Evolutionary conservation across 2,329 filamentous ascomycete genomes (phyloP).

Genomic region (Lojkania enalia): DNA sequence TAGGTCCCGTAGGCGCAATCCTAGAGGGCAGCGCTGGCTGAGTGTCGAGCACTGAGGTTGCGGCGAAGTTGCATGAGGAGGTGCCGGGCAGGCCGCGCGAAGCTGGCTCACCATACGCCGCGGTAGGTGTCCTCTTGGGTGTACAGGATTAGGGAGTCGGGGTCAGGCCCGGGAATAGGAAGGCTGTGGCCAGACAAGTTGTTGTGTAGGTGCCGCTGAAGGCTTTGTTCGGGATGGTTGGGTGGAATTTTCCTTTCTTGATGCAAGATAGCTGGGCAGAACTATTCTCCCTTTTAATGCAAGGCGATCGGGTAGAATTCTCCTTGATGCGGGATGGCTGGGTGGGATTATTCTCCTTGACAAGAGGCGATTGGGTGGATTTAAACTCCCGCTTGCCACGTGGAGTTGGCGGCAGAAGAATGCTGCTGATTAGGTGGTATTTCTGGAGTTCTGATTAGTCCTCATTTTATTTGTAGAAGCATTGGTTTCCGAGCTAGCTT

Average conservation of each 20-base stretch:
- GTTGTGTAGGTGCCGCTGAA: slow-evolving; percentile 54
- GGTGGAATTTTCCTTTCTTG: slow-evolving; percentile 11
- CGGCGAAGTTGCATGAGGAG: slow-evolving; percentile 49
- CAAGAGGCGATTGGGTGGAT: too few relatives aligned
- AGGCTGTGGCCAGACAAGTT: slow-evolving; percentile 16
- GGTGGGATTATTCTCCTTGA: too few relatives aligned
- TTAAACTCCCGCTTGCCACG: too few relatives aligned
- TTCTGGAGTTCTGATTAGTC: too few relatives aligned
- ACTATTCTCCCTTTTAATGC: slow-evolving; percentile 16
- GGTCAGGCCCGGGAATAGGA: slow-evolving; percentile 15
- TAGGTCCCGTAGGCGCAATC: slow-evolving; percentile 39
- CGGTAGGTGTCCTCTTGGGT: slow-evolving; percentile 16
- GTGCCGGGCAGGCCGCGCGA: slow-evolving; percentile 48
- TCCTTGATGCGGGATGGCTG: too few relatives aligned
- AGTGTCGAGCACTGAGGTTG: slow-evolving; percentile 16
- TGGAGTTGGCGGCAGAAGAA: too few relatives aligned
- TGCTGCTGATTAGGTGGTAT: too few relatives aligned
- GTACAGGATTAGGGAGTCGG: slow-evolving; percentile 46
- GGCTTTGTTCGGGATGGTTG: too few relatives aligned
- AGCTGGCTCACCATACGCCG: slow-evolving; percentile 52
- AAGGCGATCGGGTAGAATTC: too few relatives aligned
- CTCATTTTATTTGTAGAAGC: too few relatives aligned
- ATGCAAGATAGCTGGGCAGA: slow-evolving; percentile 7
- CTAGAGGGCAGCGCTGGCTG: slow-evolving; percentile 14
- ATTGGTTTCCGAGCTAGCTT: too few relatives aligned